These are phyloP conservation scores for Cylindrotheca closterium DNA, from an alignment of 108 stramenopile species.

Conservation along the genomic window DNA sequence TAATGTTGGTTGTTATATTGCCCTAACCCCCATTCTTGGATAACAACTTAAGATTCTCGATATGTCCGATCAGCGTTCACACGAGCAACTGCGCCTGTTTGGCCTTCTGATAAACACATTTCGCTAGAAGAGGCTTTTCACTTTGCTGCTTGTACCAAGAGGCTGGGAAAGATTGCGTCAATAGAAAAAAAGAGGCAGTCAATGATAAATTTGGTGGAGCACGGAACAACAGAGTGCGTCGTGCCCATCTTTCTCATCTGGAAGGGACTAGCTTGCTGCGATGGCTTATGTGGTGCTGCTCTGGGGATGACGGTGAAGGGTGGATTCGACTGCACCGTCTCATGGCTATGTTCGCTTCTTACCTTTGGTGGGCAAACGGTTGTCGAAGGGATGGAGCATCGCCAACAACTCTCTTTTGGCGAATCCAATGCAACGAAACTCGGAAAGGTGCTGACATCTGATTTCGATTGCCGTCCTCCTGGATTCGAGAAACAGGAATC, in stretches of 20 bases:
- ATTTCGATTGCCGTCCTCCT: constrained; percentile 72
- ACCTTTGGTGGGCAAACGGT: constrained; percentile 69
- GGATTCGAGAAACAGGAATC: constrained; percentile 50
- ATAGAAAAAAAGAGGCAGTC: constrained; percentile 32
- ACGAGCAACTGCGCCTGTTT: constrained; percentile 48
- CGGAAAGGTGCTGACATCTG: constrained; percentile 27
- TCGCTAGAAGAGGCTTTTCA: constrained; percentile 73
- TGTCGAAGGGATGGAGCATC: constrained; percentile 54
- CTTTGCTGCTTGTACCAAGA: constrained; percentile 81
- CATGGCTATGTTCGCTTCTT: constrained; percentile 65
- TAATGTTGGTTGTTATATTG: neutral
- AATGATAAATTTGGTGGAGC: constrained; percentile 13
- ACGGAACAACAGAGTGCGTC: constrained; percentile 3
- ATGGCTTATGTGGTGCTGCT: constrained; percentile 73
- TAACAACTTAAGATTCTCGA: constrained; percentile 4
- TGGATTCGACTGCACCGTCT: constrained; percentile 74
- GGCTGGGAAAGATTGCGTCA: constrained; percentile 82
- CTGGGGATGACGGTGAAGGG: constrained; percentile 73
- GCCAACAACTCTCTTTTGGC: constrained; percentile 19
- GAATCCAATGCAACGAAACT: neutral
- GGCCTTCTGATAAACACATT: constrained; percentile 82
- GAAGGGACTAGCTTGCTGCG: constrained; percentile 71
- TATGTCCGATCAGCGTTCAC: constrained; percentile 4
- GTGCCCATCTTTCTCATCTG: constrained; percentile 51
- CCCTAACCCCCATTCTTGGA: constrained; percentile 1